Evolutionary conservation across 148 eudicot species (phyloP), one percentile per base, ranked within the genome.

Genomic region (Cornus kousa): DNA sequence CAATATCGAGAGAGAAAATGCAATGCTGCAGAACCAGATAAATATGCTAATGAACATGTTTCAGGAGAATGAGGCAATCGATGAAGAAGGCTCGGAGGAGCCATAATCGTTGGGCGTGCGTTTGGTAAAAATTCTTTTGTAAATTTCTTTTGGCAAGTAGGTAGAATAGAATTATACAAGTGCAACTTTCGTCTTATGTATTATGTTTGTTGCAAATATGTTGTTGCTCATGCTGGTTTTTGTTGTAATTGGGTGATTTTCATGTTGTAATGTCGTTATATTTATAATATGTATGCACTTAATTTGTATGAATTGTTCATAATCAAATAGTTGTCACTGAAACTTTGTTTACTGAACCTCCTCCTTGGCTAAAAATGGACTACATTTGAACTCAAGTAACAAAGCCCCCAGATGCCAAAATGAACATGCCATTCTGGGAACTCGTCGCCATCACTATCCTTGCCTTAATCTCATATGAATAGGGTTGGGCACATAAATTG

Each of bases 11-110:
- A 84, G 99, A 77, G 90, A 93, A 71, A 96, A 96, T 33, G 46
- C 83, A 7, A 84, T 96, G 95, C 83, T 96, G 75, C 99, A 92
- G 77, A 90, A 90, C 85, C 99, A 96, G 72, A 87, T 93, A 67
- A 86, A 86, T 75, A 93, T 96, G 98, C 85, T 96, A 79, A 93
- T 96, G 99, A 87, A 92, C 88, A 87, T 93, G 97, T 53, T 95
- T 67, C 92, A 92, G 70, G 97, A 93, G 55, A 83, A 83, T 40
- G 94, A 92, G 68, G 78, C 83, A 24, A 69, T 74, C 46, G 90
- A 78, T 14, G 87, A 83, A 2, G 89, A 88, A 31, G 90, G 83
- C 0, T 37, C 64, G 28, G 81, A 79, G 59, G 78, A 83, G 55
- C 78, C 88, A 74, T 85, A 48, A 79, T 66, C 9, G 70, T 24